These are phyloP conservation scores for Petunia axillaris DNA, from an alignment of 257 asterid species.

Conservation along the genomic window DNA sequence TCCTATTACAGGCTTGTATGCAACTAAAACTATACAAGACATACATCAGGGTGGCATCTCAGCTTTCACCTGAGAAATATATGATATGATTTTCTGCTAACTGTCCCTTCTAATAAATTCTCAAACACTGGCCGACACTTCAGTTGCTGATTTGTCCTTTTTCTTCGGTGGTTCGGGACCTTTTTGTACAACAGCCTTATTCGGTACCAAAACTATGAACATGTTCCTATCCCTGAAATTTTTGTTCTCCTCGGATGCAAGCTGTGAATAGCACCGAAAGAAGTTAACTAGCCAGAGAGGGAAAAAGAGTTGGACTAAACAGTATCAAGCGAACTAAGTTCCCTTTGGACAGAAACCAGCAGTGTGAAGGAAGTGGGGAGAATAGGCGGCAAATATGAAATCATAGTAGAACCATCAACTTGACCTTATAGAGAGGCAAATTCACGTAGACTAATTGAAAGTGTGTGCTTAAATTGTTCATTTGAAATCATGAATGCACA, in stretches of 20 bases:
- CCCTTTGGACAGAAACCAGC: too few relatives aligned
- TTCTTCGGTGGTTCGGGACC: conserved; percentile 67
- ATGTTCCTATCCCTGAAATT: conserved; percentile 73
- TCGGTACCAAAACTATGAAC: conserved; percentile 77
- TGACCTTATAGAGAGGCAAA: not conserved
- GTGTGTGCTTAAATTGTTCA: not conserved
- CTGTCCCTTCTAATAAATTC: conserved; percentile 25
- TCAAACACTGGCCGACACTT: conserved; percentile 76
- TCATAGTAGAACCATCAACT: too few relatives aligned
- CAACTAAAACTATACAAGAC: conserved; percentile 54
- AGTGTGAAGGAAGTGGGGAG: too few relatives aligned
- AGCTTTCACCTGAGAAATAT: conserved; percentile 30
- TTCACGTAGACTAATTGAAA: not conserved
- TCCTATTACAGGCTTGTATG: conserved; percentile 27
- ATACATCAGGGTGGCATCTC: conserved; percentile 32
- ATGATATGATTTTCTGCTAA: conserved; percentile 37
- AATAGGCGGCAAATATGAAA: too few relatives aligned
- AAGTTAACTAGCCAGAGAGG: not conserved
- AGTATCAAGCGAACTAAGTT: too few relatives aligned
- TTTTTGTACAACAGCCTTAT: conserved; percentile 65
- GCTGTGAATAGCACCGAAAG: conserved; percentile 43
- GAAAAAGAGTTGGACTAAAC: not conserved
- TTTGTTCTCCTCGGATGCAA: conserved; percentile 79
- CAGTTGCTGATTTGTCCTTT: conserved; percentile 55
- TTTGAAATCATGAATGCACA: not conserved